Conservation (phyloP, 805 yeast species). For the Cyberlindnera meyerae region DNA sequence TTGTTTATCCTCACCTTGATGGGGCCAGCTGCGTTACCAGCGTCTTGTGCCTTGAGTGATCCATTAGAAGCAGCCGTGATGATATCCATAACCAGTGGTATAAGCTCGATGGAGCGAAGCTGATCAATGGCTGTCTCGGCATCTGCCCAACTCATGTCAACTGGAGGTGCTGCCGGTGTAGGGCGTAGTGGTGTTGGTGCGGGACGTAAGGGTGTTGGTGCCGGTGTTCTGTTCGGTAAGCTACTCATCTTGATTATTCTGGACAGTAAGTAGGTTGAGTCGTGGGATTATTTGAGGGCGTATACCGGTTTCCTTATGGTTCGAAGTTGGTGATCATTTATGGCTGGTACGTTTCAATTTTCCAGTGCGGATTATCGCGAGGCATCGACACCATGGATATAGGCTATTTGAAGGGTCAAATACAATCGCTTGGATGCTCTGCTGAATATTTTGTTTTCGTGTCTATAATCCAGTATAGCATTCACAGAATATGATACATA, state of each 20-base stretch:
- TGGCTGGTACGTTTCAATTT: not conserved
- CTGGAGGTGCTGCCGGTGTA: constrained; percentile 8
- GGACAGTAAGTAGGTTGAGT: no score
- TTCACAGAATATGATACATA: not conserved
- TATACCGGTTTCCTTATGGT: no score
- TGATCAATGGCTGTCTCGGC: constrained; percentile 26
- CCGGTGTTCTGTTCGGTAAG: constrained; percentile 8
- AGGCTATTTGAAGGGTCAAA: no score
- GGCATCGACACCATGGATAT: no score
- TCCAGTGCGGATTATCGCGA: constrained; percentile 2
- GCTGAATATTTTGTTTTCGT: no score
- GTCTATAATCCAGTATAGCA: no score
- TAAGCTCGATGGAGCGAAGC: constrained; percentile 31
- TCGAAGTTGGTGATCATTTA: not conserved
- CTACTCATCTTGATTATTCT: constrained; percentile 1
- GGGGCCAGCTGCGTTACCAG: constrained; percentile 40
- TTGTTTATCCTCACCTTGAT: constrained; percentile 37
- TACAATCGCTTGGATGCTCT: no score
- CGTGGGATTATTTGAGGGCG: no score
- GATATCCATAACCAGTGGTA: constrained; percentile 37
- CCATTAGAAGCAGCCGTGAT: constrained; percentile 37
- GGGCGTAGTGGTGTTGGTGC: constrained; percentile 7
- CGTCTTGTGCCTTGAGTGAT: constrained; percentile 37
- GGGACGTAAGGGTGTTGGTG: no score
- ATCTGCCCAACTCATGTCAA: constrained; percentile 12